A percentile compares a stretch with the other conserved stretches of the same genome.
phyloP scores from a whole-genome alignment of 2,329 filamentous ascomycete genomes.

The Neofusicoccum sp. region DNA sequence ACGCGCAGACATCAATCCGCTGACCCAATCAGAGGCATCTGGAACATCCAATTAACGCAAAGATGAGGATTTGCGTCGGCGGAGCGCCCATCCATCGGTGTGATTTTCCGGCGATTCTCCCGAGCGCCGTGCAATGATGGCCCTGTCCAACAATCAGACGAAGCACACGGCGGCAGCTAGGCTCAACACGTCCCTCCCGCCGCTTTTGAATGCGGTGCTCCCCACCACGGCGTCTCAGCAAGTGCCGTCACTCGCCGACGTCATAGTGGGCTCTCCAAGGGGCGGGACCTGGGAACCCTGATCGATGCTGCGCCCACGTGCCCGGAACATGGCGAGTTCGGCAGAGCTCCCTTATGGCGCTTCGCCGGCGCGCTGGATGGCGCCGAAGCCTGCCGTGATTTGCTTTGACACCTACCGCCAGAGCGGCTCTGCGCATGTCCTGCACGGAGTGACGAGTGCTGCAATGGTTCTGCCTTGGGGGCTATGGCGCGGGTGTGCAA shows the following conservation, averaged over 20 bases:
- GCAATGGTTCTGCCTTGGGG: background rate
- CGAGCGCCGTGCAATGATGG: conserved; percentile 6
- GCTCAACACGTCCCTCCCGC: conserved; percentile 10
- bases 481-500: no score
- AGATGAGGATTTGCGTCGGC: conserved; percentile 18
- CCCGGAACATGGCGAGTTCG: conserved; percentile 17
- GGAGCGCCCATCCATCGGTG: conserved; percentile 16
- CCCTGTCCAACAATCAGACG: conserved; percentile 14
- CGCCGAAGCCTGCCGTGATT: conserved; percentile 9
- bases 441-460: background rate
- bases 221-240: conserved; percentile 3
- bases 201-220: conserved; percentile 1
- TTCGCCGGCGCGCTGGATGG: background rate
- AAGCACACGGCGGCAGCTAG: conserved; percentile 11
- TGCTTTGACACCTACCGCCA: conserved; percentile 1
- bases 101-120: conserved; percentile 20
- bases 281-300: conserved; percentile 13
- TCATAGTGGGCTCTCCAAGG: conserved; percentile 16
- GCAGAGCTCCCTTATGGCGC: conserved; percentile 7
- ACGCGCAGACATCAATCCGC: conserved; percentile 9
- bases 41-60: conserved; percentile 14
- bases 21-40: conserved; percentile 2
- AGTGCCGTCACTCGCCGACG: background rate
- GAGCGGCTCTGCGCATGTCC: background rate
- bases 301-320: conserved; percentile 17